Evolutionary conservation across 2,329 filamentous ascomycete genomes (phyloP).

Genomic region (Juglanconis oblonga): DNA sequence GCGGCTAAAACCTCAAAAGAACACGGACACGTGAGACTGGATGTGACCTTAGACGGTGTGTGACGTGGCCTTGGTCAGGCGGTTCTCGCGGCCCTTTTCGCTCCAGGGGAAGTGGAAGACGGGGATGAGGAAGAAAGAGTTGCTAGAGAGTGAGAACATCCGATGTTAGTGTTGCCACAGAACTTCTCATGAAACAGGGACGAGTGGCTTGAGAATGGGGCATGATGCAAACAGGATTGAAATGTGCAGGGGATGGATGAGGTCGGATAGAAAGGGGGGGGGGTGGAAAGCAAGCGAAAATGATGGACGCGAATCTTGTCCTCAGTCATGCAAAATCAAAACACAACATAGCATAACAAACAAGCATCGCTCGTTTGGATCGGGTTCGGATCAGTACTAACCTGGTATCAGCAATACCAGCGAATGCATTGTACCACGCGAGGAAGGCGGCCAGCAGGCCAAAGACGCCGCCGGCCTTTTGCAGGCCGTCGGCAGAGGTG

Average conservation of each 20-base stretch:
- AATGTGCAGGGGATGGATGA: not conserved
- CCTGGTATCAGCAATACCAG: slow-evolving; percentile 73
- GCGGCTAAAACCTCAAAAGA: too few species aligned
- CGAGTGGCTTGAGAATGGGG: slow-evolving; percentile 5
- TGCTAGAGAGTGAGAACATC: slow-evolving; percentile 45
- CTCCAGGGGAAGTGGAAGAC: slow-evolving; percentile 96
- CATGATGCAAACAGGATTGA: not conserved
- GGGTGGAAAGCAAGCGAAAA: not conserved
- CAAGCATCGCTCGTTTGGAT: not conserved
- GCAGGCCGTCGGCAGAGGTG: slow-evolving; percentile 45
- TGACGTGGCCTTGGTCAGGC: slow-evolving; percentile 49
- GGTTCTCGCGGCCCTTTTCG: slow-evolving; percentile 64
- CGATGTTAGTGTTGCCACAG: slow-evolving; percentile 13
- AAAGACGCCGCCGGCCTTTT: slow-evolving; percentile 73
- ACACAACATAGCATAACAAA: not conserved
- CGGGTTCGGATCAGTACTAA: slow-evolving; percentile 32
- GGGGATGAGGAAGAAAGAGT: slow-evolving; percentile 86
- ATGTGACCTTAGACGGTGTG: slow-evolving; percentile 25
- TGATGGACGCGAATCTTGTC: not conserved
- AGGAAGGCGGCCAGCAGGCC: slow-evolving; percentile 78
- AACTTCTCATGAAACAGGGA: not conserved
- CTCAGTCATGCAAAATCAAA: not conserved
- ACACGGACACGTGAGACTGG: too few species aligned
- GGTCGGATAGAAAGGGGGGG: too few species aligned
- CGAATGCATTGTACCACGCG: slow-evolving; percentile 84